Conservation (phyloP, 768 basidiomycete species). For the Rhizopogon sp. region DNA sequence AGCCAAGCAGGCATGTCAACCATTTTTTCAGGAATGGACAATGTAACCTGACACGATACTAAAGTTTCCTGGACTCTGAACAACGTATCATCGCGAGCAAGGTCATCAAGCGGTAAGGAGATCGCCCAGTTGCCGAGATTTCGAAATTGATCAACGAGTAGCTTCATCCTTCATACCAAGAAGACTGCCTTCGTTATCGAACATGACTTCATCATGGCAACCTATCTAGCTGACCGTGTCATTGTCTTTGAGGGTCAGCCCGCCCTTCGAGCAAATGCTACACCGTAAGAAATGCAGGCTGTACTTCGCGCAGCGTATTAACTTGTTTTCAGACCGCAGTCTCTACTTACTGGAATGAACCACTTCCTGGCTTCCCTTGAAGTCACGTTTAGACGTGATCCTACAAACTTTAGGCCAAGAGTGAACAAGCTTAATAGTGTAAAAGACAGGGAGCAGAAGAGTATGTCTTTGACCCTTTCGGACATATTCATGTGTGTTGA, state of each 20-base stretch:
- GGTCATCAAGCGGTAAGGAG: conserved; percentile 85
- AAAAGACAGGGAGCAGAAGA: conserved; percentile 86
- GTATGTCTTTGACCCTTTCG: conserved; percentile 33
- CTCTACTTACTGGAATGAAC: conserved; percentile 95
- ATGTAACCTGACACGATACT: background rate
- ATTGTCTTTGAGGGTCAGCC: conserved; percentile 90
- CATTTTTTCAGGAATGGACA: background rate
- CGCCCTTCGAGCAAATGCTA: conserved; percentile 83
- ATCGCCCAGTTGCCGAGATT: background rate
- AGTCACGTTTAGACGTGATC: conserved; percentile 98
- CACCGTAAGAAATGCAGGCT: conserved; percentile 55
- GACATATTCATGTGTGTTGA: conserved; percentile 4
- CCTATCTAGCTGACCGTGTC: conserved; percentile 96
- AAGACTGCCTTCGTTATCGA: conserved; percentile 99
- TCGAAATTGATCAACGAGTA: conserved; percentile 19
- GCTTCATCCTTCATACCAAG: conserved; percentile 93
- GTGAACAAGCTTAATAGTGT: conserved; percentile 84
- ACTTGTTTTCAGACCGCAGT: conserved; percentile 66
- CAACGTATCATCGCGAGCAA: conserved; percentile 98
- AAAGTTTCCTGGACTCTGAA: conserved; percentile 93
- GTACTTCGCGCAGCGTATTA: background rate
- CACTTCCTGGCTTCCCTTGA: conserved; percentile 92
- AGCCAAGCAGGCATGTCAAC: conserved; percentile 69
- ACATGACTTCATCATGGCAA: conserved; percentile 99
- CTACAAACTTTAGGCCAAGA: conserved; percentile 86